phyloP scores from a whole-genome alignment of 768 basidiomycete genomes.

The Tricholomella constricta region DNA sequence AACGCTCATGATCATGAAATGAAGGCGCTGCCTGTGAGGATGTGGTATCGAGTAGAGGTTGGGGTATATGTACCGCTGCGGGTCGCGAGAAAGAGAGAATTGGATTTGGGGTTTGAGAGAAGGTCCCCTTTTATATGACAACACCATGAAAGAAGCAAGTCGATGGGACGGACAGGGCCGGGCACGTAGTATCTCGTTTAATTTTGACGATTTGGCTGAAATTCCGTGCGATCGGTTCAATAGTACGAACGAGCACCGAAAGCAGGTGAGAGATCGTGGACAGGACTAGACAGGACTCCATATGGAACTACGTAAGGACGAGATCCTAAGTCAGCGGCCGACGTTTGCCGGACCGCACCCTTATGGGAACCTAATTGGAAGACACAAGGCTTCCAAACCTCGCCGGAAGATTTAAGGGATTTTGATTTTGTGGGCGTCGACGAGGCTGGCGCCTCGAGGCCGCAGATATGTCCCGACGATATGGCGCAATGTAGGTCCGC shows the following conservation, averaged over 20 bases:
- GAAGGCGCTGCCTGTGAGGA: neutral
- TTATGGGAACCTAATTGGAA: no score
- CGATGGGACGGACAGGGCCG: conserved; percentile 4
- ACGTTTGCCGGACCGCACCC: conserved; percentile 3
- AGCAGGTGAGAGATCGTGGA: neutral
- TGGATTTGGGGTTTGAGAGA: neutral
- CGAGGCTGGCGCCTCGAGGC: neutral
- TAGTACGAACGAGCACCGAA: neutral
- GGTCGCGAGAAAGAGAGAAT: neutral
- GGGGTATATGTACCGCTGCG: neutral
- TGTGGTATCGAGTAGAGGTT: neutral
- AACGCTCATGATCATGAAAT: conserved; percentile 7
- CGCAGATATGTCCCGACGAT: conserved; percentile 3
- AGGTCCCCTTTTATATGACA: conserved; percentile 9
- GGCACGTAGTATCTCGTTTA: neutral
- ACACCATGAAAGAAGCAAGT: conserved; percentile 8
- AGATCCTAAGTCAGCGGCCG: conserved; percentile 5
- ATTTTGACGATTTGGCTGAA: neutral
- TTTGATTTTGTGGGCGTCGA: conserved; percentile 8
- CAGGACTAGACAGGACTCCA: no score
- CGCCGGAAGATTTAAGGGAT: neutral
- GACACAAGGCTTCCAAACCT: conserved; percentile 5
- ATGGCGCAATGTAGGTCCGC: conserved; percentile 1
- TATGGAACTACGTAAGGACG: conserved; percentile 9
- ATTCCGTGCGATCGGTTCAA: conserved; percentile 8